Base-by-base conservation (phyloP, 768 basidiomycete genomes). In the Termitomyces bulborhizus region DNA sequence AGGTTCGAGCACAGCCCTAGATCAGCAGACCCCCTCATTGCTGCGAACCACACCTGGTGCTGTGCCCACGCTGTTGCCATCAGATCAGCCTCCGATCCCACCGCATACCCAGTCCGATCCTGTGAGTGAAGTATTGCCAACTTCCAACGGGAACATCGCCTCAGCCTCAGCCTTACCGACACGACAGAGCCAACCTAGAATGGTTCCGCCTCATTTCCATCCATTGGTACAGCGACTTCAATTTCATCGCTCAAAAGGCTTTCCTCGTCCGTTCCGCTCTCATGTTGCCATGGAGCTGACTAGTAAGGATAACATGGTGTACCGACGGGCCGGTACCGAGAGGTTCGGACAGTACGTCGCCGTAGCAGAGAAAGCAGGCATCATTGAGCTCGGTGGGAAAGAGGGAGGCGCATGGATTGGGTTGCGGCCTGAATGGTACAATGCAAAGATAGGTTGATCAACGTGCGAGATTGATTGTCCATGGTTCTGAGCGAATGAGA, bases 331-430 rank as follows among this genome's bases (percentile, higher is more conserved):
- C 9, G 74, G 76, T 1, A 75, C 73, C 4, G 29, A 68, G 6
- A 71, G 63, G 26, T 78, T 81, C 57, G 65, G 65, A 16, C 70
- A 75, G 41, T 82, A 81, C 57, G 50, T 68, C 12, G 59, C 57
- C 8, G 56, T 71, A 52, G 80, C 80, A 12, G 65, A 67, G 39
- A 64, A 71, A 54, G 65, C 59, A 13, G 71, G 68, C 24, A 66
- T 81, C 31, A 59, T 80, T 51, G 68, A 70, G 41, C 66, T 71
- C 13, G 80, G 79, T 29, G 77, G 76, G 3, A 43, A 40, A 42
- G 71, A 67, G 27, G 69, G 69, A 4, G 37, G 54, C 13, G 72
- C 70, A 8, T 78, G 78, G 78, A 71, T 77, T 31, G 45, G 61
- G 12, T 61, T 77, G 36, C 62, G 62, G 11, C 64, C 69, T 24